Evolutionary conservation across 345 rosid species (phyloP), one percentile per base, ranked within the genome.

Genomic region (Stellera chamaejasme): DNA sequence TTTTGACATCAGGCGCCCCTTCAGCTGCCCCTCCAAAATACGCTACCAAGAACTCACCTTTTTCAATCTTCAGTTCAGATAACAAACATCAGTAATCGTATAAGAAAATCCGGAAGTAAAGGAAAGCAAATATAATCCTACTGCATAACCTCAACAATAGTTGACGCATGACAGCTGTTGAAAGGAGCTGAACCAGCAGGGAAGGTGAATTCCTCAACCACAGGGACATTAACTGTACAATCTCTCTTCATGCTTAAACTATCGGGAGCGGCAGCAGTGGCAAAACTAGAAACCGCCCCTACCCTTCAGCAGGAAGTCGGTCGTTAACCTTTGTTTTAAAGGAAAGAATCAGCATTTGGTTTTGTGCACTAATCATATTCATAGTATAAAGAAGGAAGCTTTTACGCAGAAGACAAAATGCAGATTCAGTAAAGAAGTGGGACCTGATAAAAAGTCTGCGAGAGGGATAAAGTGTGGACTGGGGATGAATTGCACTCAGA

Each of bases 81-180:
- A 14, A 15, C 60, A 58, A 44, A 23, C 39, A 56, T 52, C 52
- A 56, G 48, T 61, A 49, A 25, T 8, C 42, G 36, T 15, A 39
- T 2, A 39, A 5, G 50, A 3, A 56, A 59, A 16, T 62, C 46
- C 55, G 19, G 45, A 27, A 1, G 52, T 3, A 13, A 27, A 39
- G 50, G 27, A 23, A 56, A 53, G 39, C 26, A 32, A 23, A 43
- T 53, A 19, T 41, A 44, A 56, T 10, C 53, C 39, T 19, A 62
- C 32, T 67, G 59, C 61, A 15, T 25, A 47, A 84, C 93, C 91
- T 86, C 94, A 8, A 80, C 87, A 49, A 92, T 82, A 72, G 95
- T 88, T 41, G 97, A 86, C 15, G 97, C 97, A 69, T 93, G 97
- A 54, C 96, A 93, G 71, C 74, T 88, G 63, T 81, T 70, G 64